These are phyloP conservation scores for Puya raimondii DNA, from an alignment of 176 grass and related monocot species.

Conservation along the genomic window DNA sequence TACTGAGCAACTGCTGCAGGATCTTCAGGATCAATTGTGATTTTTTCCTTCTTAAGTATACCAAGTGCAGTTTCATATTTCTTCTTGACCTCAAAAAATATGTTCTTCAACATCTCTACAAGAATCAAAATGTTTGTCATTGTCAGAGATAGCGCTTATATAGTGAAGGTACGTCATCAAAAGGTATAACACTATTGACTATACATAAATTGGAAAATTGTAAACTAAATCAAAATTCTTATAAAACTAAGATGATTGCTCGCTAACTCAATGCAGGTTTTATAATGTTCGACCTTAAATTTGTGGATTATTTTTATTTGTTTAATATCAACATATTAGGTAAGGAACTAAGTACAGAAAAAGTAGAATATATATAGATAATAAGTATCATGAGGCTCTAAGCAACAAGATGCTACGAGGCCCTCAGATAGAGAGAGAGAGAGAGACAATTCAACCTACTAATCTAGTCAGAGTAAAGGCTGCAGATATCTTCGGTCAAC, in stretches of 20 bases:
- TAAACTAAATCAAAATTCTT: no score
- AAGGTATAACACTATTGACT: no score
- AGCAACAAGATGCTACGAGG: no score
- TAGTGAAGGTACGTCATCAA: background rate
- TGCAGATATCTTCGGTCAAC: no score
- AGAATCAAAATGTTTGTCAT: slow-evolving; percentile 1
- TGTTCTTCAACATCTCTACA: slow-evolving; percentile 78
- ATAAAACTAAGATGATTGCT: no score
- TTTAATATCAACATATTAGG: background rate
- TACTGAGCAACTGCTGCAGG: slow-evolving; percentile 56
- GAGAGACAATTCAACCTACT: no score
- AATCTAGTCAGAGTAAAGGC: no score
- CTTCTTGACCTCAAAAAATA: slow-evolving; percentile 91
- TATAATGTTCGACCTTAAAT: background rate
- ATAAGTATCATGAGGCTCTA: background rate
- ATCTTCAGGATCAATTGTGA: slow-evolving; percentile 92
- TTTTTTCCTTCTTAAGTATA: slow-evolving; percentile 93
- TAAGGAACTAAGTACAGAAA: background rate
- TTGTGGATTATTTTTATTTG: background rate
- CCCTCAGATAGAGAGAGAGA: no score
- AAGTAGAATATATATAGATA: background rate
- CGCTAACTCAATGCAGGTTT: no score
- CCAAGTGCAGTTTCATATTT: slow-evolving; percentile 69
- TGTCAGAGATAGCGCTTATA: slow-evolving; percentile 4
- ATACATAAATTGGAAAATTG: no score